A percentile compares a stretch with the other conserved stretches of the same genome.
Evolutionary conservation across 23 red algal genomes (phyloP).

Genomic region (Cyanidiococcus yangmingshanensis): DNA sequence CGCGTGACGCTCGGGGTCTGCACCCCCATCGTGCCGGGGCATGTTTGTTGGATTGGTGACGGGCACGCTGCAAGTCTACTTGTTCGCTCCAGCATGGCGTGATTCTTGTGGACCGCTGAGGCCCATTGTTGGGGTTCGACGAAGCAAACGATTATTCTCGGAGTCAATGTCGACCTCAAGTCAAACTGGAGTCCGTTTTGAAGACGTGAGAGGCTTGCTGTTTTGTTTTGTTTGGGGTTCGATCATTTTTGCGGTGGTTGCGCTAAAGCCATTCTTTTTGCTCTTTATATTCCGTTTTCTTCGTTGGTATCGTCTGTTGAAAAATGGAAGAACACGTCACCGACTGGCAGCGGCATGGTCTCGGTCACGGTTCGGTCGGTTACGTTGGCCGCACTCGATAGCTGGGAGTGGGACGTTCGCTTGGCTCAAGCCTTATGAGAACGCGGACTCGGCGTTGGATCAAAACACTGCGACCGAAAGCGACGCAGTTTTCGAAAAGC

Average conservation of each 20-base stretch:
- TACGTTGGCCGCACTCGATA: not conserved
- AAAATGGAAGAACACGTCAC: not conserved
- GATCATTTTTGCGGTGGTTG: not conserved
- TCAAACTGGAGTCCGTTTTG: not conserved
- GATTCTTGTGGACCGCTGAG: too few species aligned
- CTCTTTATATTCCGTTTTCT: not conserved
- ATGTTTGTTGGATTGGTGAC: too few species aligned
- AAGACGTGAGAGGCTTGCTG: not conserved
- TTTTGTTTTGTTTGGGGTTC: slow-evolving; percentile 3
- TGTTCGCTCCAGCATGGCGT: too few species aligned
- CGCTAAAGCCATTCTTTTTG: slow-evolving; percentile 1
- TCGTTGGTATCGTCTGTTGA: not conserved
- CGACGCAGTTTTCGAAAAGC: not conserved
- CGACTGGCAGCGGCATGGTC: not conserved
- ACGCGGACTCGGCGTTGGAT: not conserved
- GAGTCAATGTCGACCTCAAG: not conserved
- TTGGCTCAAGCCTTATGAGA: not conserved
- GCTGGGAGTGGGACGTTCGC: not conserved
- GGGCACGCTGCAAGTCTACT: too few species aligned
- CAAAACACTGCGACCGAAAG: not conserved
- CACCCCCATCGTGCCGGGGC: too few species aligned
- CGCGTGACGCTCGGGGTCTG: too few species aligned
- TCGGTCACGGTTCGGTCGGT: not conserved
- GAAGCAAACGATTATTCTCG: too few species aligned
- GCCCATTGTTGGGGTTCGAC: too few species aligned